Evolutionary conservation across 352 stramenopile species (phyloP).

Genomic region (Phytophthora crassamura): DNA sequence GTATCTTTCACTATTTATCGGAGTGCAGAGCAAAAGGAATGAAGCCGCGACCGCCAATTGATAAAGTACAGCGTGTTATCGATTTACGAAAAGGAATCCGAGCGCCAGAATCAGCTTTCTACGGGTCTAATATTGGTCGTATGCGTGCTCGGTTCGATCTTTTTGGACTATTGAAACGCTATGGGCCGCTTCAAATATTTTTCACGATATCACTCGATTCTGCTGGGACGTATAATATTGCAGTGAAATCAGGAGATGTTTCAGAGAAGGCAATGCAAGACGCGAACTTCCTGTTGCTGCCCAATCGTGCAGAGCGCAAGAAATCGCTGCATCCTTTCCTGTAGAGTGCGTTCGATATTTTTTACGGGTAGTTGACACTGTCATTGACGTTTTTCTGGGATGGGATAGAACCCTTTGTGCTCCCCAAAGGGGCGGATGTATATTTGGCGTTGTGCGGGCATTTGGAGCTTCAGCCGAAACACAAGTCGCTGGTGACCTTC

Average conservation of each 20-base stretch:
- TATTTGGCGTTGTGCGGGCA: constrained; percentile 37
- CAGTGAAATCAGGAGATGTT: constrained; percentile 31
- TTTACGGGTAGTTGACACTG: constrained; percentile 20
- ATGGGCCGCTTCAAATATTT: constrained; percentile 29
- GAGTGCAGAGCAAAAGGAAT: neutral
- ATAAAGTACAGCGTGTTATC: constrained; percentile 11
- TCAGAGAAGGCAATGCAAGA: too few species aligned
- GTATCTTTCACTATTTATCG: constrained; percentile 17
- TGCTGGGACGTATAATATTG: too few species aligned
- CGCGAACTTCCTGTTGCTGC: too few species aligned
- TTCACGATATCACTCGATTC: constrained; percentile 23
- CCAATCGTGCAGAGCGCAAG: neutral
- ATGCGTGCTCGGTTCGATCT: constrained; percentile 24
- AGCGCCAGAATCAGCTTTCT: constrained; percentile 25
- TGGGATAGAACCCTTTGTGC: constrained; percentile 5
- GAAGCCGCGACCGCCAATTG: neutral
- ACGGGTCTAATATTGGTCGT: constrained; percentile 22
- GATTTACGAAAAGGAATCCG: too few species aligned
- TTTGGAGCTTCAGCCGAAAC: constrained; percentile 37
- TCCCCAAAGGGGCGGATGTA: constrained; percentile 15
- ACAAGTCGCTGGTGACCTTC: constrained; percentile 33
- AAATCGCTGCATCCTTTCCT: constrained; percentile 19
- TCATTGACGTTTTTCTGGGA: constrained; percentile 20
- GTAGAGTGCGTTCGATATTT: constrained; percentile 38
- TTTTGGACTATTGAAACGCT: constrained; percentile 25